Base-by-base conservation (phyloP, 352 stramenopile species). In the Thraustotheca clavata region DNA sequence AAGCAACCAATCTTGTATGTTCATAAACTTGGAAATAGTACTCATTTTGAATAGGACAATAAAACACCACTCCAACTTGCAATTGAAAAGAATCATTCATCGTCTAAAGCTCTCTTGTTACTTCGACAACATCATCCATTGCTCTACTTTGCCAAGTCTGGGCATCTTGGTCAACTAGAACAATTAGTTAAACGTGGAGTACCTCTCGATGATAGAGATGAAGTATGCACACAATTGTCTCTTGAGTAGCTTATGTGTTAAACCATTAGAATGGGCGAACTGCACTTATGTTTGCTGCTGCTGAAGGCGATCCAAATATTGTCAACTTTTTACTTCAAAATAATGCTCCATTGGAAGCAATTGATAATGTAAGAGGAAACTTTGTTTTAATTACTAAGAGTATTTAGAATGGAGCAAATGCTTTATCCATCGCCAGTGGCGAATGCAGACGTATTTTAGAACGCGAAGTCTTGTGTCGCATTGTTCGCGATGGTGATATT, bases 211-310 rank as follows among this genome's bases (percentile, higher is more conserved):
- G 55, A 62, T 18, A 33, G 34, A 16, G 55, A 62, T 22, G 55
- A 62, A n/a, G 39, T 47, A 47, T 24, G 4, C 39, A 27, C 38
- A 20, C 16, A 18, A 43, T 43, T 16, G 16, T 43, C 20, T 43
- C 20, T 20, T 43, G 38, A 16, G 20, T 16, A 20, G 38, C 20
- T 43, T 43, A 43, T 43, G 38, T 43, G 38, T 18, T 43, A 18
- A 16, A 20, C 38, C 16, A 43, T 43, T 47, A 47, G 34, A 32
- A 38, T 9, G 35, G 35, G 22, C 39, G 43, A 14, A 48, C 55
- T 4, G 55, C 55, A 32, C 55, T 62, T 32, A 62, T 62, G 55
- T 48, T 48, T 11, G 55, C 55, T 7, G 55, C 55, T 12, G 34
- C 20, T 29, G n/a, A 33, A 48, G 55, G 55, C 8, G 39, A 62